Conservation (phyloP, 805 yeast genomes). For the Nakazawaea laoshanensis region DNA sequence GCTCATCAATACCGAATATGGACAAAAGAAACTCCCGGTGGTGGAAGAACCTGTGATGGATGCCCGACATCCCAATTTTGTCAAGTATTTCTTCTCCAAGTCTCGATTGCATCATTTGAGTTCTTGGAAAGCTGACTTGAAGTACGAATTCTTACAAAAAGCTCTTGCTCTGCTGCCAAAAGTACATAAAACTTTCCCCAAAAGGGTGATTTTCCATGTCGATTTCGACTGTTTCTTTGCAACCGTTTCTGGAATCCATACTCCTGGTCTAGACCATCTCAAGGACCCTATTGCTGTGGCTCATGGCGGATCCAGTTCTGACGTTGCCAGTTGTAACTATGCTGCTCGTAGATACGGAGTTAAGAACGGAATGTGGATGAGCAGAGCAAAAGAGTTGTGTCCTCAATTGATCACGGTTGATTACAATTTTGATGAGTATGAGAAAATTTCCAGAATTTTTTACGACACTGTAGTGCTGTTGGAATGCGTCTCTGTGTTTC, state of each 20-base stretch:
- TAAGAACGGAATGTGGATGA: conserved; percentile 85
- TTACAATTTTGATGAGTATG: conserved; percentile 72
- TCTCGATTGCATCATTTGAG: conserved; percentile 87
- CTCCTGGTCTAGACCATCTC: conserved; percentile 41
- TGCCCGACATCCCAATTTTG: conserved; percentile 72
- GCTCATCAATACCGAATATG: conserved; percentile 42
- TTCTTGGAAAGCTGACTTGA: conserved; percentile 72
- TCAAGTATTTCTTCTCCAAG: conserved; percentile 62
- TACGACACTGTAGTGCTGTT: conserved; percentile 48
- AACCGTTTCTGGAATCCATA: conserved; percentile 59
- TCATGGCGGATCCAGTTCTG: conserved; percentile 56
- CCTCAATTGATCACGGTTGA: conserved; percentile 52
- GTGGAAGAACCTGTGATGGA: conserved; percentile 24
- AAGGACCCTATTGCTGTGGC: conserved; percentile 54
- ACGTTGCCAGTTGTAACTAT: conserved; percentile 89
- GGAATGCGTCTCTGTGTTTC: conserved; percentile 48
- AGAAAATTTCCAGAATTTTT: conserved; percentile 50
- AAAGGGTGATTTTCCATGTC: conserved; percentile 54
- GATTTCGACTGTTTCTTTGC: conserved; percentile 96
- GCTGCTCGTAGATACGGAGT: conserved; percentile 76
- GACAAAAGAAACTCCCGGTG: conserved; percentile 30
- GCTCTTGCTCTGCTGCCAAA: conserved; percentile 24
- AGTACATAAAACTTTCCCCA: background rate
- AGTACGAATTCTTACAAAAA: conserved; percentile 46
- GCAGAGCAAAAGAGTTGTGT: conserved; percentile 54